These are phyloP conservation scores for Fusarium sp. DNA, from an alignment of 2,329 filamentous ascomycete genomes.

Conservation along the genomic window DNA sequence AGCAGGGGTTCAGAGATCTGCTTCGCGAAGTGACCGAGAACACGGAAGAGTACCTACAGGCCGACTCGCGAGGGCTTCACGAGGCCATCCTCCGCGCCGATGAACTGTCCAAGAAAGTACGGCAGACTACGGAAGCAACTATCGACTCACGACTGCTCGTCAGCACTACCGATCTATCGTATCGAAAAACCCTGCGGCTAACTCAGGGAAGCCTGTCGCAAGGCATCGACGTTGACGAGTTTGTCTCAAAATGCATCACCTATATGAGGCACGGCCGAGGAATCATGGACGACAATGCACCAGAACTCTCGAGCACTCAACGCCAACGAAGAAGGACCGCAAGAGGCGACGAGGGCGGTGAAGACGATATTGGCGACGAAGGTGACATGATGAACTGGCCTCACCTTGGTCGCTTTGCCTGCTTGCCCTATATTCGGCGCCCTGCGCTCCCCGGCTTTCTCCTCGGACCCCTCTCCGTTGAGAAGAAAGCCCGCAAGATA, in stretches of 20 bases:
- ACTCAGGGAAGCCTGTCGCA: slow-evolving; percentile 76
- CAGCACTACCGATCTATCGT: slow-evolving; percentile 79
- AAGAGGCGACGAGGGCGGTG: slow-evolving; percentile 58
- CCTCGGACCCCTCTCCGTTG: slow-evolving; percentile 85
- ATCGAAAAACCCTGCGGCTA: slow-evolving; percentile 78
- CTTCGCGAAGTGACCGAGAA: slow-evolving; percentile 69
- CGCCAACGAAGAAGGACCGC: slow-evolving; percentile 52
- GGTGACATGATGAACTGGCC: slow-evolving; percentile 88
- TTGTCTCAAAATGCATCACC: slow-evolving; percentile 86
- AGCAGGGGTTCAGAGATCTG: slow-evolving; percentile 75
- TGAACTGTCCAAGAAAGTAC: slow-evolving; percentile 71
- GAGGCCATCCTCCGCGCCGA: slow-evolving; percentile 74
- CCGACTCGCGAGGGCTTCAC: slow-evolving; percentile 70
- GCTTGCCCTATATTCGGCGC: slow-evolving; percentile 75
- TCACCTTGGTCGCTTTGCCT: slow-evolving; percentile 80
- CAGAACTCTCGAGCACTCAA: slow-evolving; percentile 61
- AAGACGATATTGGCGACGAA: slow-evolving; percentile 72
- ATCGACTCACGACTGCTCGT: slow-evolving; percentile 90
- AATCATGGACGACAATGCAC: slow-evolving; percentile 60
- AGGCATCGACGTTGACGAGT: slow-evolving; percentile 88
- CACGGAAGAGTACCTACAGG: slow-evolving; percentile 75
- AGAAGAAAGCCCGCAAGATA: slow-evolving; percentile 80
- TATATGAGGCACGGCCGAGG: slow-evolving; percentile 80
- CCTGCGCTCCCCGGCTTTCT: slow-evolving; percentile 85
- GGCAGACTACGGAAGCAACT: slow-evolving; percentile 89